Percentiles rank a stretch among this genome's conserved stretches.
Conservation (phyloP, 805 yeast genomes). For the Candida argentea region DNA sequence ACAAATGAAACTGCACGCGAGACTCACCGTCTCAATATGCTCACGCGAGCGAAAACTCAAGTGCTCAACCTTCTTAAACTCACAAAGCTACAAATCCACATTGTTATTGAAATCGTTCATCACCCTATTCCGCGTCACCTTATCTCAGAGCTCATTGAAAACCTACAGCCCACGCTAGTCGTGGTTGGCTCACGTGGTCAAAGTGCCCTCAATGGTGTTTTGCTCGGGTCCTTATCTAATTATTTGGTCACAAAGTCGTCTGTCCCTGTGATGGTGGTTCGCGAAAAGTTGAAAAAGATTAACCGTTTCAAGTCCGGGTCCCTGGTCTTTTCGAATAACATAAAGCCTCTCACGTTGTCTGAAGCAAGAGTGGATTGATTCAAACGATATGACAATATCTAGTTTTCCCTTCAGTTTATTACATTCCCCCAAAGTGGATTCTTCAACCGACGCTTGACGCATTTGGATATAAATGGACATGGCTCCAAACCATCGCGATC, state of each 20-base stretch:
- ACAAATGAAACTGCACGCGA: slow-evolving; percentile 27
- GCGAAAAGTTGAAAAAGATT: slow-evolving; percentile 60
- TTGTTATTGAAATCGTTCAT: slow-evolving; percentile 64
- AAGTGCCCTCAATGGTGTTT: slow-evolving; percentile 61
- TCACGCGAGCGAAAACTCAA: slow-evolving; percentile 33
- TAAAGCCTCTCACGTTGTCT: slow-evolving; percentile 39
- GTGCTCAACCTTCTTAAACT: slow-evolving; percentile 42
- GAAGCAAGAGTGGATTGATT: slow-evolving; percentile 41
- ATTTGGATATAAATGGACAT: no score
- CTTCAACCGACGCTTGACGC: no score
- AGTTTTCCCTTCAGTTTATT: no score
- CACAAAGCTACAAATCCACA: slow-evolving; percentile 64
- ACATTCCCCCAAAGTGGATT: no score
- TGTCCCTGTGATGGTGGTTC: slow-evolving; percentile 76
- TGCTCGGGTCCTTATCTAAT: slow-evolving; percentile 63
- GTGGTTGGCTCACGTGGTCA: slow-evolving; percentile 71
- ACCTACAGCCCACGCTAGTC: slow-evolving; percentile 62
- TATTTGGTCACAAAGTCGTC: slow-evolving; percentile 61
- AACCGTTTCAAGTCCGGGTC: slow-evolving; percentile 42
- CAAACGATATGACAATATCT: no score
- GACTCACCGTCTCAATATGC: slow-evolving; percentile 26
- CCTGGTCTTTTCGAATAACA: slow-evolving; percentile 45
- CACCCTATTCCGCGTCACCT: slow-evolving; percentile 69
- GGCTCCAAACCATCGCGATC: no score
- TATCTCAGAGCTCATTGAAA: slow-evolving; percentile 58